Base-by-base conservation (phyloP, 345 rosid genomes). In the Acer yangbiense region DNA sequence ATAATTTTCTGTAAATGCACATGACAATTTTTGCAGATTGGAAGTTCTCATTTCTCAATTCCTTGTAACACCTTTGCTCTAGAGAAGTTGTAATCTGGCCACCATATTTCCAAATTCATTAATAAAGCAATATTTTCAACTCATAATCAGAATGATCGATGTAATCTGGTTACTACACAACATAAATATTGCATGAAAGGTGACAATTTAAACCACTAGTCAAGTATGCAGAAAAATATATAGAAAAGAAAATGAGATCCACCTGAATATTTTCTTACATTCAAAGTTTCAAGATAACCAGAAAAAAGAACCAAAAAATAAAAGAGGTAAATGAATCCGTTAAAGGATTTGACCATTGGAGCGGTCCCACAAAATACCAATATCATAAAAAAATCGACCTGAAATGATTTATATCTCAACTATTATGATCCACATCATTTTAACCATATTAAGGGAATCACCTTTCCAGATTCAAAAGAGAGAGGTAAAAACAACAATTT, bases 41-140 rank as follows among this genome's bases (percentile, higher is more conserved):
- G 71, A 94, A 89, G 82, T 94, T 94, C 89, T 93, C 96, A 80
- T 85, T 89, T 83, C 98, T 89, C 84, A 97, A 72, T 83, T 97
- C 99, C 89, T 93, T 97, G 96, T 94, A 97, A 83, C 98, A 97
- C 86, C 94, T 93, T 85, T 97, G 98, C 85, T 97, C 99, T 23
- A 97, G 93, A 73, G 93, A 80, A 76, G 72, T 81, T 66, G 93
- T 86, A 80, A 97, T 97, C 99, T 97, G 96, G 39, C 68, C 78
- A 81, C 62, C 72, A 72, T 80, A 85, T 74, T 63, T 25, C 73
- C 78, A 73, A 60, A n/a, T 76, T 58, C 72, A 81, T 70, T 62
- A 82, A 76, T 25, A 64, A 64, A 48, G 69, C 71, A 78, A 71
- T 20, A 73, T 71, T 20, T 78, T 17, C 63, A 70, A 79, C 29